A percentile compares a stretch with the other conserved stretches of the same genome.
Conservation (phyloP, 2,329 filamentous ascomycete species). For the Colletotrichum sp. region DNA sequence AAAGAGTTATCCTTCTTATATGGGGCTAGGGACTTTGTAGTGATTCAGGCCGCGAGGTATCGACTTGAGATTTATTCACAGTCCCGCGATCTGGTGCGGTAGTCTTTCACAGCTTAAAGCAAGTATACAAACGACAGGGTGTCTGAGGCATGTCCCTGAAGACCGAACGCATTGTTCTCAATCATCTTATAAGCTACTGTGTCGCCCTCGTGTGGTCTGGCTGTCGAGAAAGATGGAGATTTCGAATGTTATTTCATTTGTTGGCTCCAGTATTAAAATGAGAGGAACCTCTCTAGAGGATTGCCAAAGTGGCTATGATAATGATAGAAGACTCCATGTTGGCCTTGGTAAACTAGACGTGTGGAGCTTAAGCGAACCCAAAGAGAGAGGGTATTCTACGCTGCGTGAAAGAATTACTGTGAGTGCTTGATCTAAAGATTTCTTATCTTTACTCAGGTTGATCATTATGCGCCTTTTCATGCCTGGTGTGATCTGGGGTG, state of each 20-base stretch:
- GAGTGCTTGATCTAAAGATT: background rate
- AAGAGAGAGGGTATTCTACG: background rate
- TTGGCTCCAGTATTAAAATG: background rate
- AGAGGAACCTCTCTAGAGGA: background rate
- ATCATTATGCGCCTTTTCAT: background rate
- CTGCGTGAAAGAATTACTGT: background rate
- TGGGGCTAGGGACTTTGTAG: no score
- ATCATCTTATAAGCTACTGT: background rate
- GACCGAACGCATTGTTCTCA: background rate
- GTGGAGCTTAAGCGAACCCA: background rate
- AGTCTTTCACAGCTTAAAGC: background rate
- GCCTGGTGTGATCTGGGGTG: background rate
- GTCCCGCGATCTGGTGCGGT: background rate
- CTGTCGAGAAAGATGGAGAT: background rate
- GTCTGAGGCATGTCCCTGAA: background rate
- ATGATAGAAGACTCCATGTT: background rate
- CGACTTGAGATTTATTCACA: conserved; percentile 61
- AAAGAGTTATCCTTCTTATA: background rate
- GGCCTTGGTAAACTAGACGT: background rate
- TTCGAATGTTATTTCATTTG: background rate
- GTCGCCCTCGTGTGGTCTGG: background rate
- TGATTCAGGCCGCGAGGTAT: background rate
- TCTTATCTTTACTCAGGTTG: background rate
- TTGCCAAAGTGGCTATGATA: background rate
- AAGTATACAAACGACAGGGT: conserved; percentile 42